phyloP scores from a whole-genome alignment of 768 basidiomycete species.

The Polyporus arcularius region DNA sequence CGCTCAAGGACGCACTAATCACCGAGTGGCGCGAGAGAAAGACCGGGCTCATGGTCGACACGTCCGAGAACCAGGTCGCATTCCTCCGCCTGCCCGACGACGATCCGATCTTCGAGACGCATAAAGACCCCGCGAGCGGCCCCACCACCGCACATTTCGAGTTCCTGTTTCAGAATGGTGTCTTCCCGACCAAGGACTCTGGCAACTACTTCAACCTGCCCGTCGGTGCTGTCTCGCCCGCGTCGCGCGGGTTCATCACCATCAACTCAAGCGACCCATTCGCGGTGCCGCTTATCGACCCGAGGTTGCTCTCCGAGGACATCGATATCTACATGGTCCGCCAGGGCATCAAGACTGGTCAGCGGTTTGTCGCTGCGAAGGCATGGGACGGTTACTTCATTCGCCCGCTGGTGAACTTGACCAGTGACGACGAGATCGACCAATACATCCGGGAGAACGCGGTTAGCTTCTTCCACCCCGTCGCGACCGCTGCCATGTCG shows the following conservation, averaged over 20 bases:
- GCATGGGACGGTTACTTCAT: neutral
- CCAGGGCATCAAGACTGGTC: conserved; percentile 9
- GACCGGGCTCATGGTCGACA: conserved; percentile 13
- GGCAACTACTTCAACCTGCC: conserved; percentile 17
- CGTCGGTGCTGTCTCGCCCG: conserved; percentile 12
- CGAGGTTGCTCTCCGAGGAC: conserved; percentile 34
- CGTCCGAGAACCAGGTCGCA: conserved; percentile 2
- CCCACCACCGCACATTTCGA: conserved; percentile 3
- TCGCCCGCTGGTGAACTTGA: neutral
- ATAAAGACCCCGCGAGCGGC: conserved; percentile 4
- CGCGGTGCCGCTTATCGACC: conserved; percentile 42
- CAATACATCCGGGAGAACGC: neutral
- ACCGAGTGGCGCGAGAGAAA: conserved; percentile 15
- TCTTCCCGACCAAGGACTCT: neutral
- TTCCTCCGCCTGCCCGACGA: conserved; percentile 3
- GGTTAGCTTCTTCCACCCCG: conserved; percentile 14
- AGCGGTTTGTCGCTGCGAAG: conserved; percentile 3
- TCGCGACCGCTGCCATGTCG: conserved; percentile 22
- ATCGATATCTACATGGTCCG: conserved; percentile 20
- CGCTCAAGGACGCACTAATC: neutral
- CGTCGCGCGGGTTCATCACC: conserved; percentile 17
- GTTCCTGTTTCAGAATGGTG: neutral
- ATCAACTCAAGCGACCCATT: conserved; percentile 42
- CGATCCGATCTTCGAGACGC: neutral
- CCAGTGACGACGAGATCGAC: neutral